Base-by-base conservation (phyloP, 495 filamentous ascomycete species). In the Evansstolkia leycettana region DNA sequence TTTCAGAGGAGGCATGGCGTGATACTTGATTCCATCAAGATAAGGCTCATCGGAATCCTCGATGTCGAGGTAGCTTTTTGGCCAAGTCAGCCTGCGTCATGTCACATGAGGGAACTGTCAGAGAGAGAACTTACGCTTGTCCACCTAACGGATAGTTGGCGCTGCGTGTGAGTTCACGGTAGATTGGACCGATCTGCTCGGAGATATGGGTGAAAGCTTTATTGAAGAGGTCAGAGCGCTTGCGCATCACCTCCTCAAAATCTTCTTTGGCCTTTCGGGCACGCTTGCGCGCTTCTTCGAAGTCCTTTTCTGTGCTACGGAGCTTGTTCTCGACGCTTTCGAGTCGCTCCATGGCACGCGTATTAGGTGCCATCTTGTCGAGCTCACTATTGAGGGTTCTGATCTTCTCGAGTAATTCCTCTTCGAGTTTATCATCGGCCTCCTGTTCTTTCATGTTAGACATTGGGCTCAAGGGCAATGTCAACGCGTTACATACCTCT, bases 1-100 rank as follows among this genome's bases (percentile, higher is more conserved):
- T 64, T 99, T 99, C 38, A 94, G 75, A 6, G 90, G 90, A 16
- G 90, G 90, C 88, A 94, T 96, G 45, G 92, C 90, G 57, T 95
- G 85, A 59, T 96, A 99, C 45, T 92, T 93, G 60, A 99, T 84
- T 14, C 90, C 90, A 33, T 80, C 82, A 0, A 93, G 74, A 60
- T 94, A 96, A 0, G 90, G 92, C 48, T 84, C 80, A 46, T 89
- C 84, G 18, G 76, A 79, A 57, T 94, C 87, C 49, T 88, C 84
- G 51, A 87, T 84, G 48, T 95, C 92, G 27, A 99, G 78, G 51
- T 93, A 93, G 3, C 69, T 73, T 16, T 16, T 39, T 17, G 8
- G 17, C 12, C 33, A 29, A n/a, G 28, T n/a, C 11, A 29, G 14
- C 20, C 5, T 23, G 28, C 5, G 14, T n/a, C 7, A 26, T 26